Evolutionary conservation across 2,329 filamentous ascomycete genomes (phyloP), one percentile per base, ranked within the genome.

Genomic region (Paraphaeosphaeria minitans): DNA sequence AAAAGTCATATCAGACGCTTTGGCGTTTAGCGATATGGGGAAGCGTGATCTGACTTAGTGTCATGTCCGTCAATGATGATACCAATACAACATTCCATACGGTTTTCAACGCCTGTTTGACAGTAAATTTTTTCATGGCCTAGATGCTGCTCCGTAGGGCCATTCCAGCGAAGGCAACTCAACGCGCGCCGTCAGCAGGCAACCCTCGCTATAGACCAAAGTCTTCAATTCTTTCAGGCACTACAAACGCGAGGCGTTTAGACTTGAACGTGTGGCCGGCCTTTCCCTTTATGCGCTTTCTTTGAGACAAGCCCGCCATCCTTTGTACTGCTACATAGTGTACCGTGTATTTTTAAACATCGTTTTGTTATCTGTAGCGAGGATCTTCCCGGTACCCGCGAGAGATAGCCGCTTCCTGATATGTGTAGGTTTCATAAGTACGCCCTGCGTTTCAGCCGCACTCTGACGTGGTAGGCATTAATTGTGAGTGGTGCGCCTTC

Each of bases 381-480:
- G 41, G 19, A 19, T 21, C 41, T 43, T 22, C 19, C 41, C 19
- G n/a, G 4, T 19, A 4, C 41, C 12, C 19, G 19, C 41, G 19
- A 9, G 9, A 3, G 41, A 24, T 24, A 14, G 19, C 21, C n/a
- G 33, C 33, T 39, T 41, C 33, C 16, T 33, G 19, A 24, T 16
- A 50, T 39, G 48, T 27, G 21, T 9, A 24, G 21, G 48, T 51
- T 39, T 41, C 33, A 27, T 29, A 14, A 19, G 6, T 5, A 48
- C 45, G 48, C 48, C 48, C 9, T 24, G 14, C 13, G 48, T 51
- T 51, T 51, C 48, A 51, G 48, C 48, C 48, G 33, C 48, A 39
- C 8, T 39, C 48, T 39, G 21, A 21, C 21, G 33, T 41, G 21
- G 16, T 31, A 48, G 14, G 46, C 19, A 19, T 22, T 12, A 21